Evolutionary conservation across 768 basidiomycete genomes (phyloP).

Genomic region (Lentinula lateritia): DNA sequence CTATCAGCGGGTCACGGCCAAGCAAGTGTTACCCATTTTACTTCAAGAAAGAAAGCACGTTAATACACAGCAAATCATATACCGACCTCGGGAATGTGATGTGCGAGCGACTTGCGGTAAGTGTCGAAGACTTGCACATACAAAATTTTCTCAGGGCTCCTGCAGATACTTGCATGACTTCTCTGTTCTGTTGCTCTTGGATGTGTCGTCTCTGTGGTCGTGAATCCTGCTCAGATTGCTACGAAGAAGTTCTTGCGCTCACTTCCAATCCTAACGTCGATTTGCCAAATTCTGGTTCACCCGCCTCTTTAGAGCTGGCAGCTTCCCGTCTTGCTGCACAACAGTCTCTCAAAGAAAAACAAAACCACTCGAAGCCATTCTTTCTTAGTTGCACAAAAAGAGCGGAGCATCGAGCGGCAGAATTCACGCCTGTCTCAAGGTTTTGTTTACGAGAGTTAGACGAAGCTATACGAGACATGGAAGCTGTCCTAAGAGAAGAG

Average conservation of each 20-base stretch:
- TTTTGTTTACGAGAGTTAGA: conserved; percentile 63
- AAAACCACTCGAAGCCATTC: conserved; percentile 63
- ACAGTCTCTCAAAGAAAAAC: conserved; percentile 50
- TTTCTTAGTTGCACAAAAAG: conserved; percentile 69
- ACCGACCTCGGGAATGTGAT: conserved; percentile 72
- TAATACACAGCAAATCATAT: conserved; percentile 50
- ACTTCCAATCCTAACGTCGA: not conserved
- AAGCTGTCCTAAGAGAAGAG: conserved; percentile 34
- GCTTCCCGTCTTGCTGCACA: conserved; percentile 40
- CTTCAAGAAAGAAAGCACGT: conserved; percentile 62
- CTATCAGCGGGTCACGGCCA: conserved; percentile 58
- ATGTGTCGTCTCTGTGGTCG: conserved; percentile 90
- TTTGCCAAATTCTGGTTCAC: not conserved
- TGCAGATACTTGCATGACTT: conserved; percentile 89
- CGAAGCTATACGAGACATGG: conserved; percentile 66
- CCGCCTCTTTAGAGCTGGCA: not conserved
- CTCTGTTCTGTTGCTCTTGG: conserved; percentile 85
- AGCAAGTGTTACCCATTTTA: conserved; percentile 62
- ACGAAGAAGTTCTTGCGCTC: conserved; percentile 58
- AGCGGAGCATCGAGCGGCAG: conserved; percentile 59
- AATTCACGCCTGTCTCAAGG: conserved; percentile 79
- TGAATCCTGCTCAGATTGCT: conserved; percentile 86
- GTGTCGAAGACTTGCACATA: conserved; percentile 18
- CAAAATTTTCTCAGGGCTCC: not conserved
- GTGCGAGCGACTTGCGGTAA: conserved; percentile 82